Evolutionary conservation across 2,329 filamentous ascomycete genomes (phyloP), one percentile per base, ranked within the genome.

Genomic region (Didymellaceae sp.): DNA sequence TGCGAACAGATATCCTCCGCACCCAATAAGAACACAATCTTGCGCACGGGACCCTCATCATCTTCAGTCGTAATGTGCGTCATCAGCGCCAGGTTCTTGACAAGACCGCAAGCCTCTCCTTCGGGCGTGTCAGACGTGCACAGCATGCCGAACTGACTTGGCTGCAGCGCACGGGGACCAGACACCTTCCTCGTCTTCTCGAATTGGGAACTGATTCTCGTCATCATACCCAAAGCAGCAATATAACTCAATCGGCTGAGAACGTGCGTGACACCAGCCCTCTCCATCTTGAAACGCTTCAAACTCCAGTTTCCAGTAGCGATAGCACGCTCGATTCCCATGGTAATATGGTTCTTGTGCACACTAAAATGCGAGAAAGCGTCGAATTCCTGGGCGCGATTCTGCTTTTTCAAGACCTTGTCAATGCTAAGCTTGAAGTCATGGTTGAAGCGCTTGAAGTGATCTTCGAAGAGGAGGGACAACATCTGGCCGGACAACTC

Each of bases 171-270:
- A 82, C 94, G 87, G 65, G 95, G 94, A 59, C 95, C 95, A 68
- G 88, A 92, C 54, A 99, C 92, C 75, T 99, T 99, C 63, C 94
- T 81, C 2, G 94, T 97, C 81, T 99, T 99, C 72, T 99, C 94
- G 67, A 99, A 99, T 77, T 99, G 94, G 82, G 90, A 95, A 73
- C 89, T 94, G 67, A 99, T 97, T 73, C 94, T 84, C 11, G 94
- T 99, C 94, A 99, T 99, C 95, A 99, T 99, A 56, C 95, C 95
- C 21, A 99, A 83, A 21, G 94, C 94, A 57, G 89, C 90, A 72
- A 99, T 97, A 70, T 97, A 99, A 74, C 93, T 97, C 46, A 99
- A 80, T 57, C 94, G 86, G 75, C 93, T 97, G 39, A 99, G 80
- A 31, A 99, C 91, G 74, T 99, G 94, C 0, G 95, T 97, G 17